These are phyloP conservation scores for Saccharomyces uvarum DNA, from an alignment of 1,139 yeast species.

Conservation along the genomic window DNA sequence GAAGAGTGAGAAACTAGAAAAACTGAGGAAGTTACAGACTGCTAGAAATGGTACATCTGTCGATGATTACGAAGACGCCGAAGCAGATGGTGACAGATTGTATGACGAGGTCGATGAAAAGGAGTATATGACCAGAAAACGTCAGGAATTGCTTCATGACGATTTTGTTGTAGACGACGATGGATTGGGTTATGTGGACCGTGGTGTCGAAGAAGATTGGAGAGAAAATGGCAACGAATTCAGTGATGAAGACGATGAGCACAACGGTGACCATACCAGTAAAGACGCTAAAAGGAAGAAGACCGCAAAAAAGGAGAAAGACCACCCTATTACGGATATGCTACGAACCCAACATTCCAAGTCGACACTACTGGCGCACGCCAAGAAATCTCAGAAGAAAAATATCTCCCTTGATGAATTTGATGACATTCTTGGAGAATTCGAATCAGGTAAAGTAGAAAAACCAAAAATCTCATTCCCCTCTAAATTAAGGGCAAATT, in stretches of 20 bases:
- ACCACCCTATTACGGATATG: conserved; percentile 20
- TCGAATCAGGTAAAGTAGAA: conserved; percentile 22
- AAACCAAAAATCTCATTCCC: conserved; percentile 4
- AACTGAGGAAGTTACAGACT: conserved; percentile 22
- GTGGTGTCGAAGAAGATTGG: conserved; percentile 81
- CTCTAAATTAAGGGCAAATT: neutral
- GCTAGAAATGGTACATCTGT: conserved; percentile 16
- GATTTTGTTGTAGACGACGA: conserved; percentile 92
- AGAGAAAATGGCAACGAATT: conserved; percentile 26
- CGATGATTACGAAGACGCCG: conserved; percentile 27
- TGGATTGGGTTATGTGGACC: conserved; percentile 78
- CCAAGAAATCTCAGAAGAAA: conserved; percentile 28
- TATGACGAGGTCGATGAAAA: conserved; percentile 86
- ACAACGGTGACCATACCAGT: conserved; percentile 17
- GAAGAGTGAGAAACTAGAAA: conserved; percentile 19
- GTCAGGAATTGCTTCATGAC: conserved; percentile 75
- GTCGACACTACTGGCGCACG: conserved; percentile 10
- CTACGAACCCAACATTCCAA: conserved; percentile 25
- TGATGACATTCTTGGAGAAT: conserved; percentile 44
- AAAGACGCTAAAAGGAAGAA: conserved; percentile 29
- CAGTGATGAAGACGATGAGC: conserved; percentile 29
- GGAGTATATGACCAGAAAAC: conserved; percentile 65
- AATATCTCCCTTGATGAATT: conserved; percentile 34
- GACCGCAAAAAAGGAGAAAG: conserved; percentile 12
- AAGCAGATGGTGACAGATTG: conserved; percentile 41